Evolutionary conservation across 164 flowering plant species (phyloP).

Genomic region (grape (Vitis vinifera)): DNA sequence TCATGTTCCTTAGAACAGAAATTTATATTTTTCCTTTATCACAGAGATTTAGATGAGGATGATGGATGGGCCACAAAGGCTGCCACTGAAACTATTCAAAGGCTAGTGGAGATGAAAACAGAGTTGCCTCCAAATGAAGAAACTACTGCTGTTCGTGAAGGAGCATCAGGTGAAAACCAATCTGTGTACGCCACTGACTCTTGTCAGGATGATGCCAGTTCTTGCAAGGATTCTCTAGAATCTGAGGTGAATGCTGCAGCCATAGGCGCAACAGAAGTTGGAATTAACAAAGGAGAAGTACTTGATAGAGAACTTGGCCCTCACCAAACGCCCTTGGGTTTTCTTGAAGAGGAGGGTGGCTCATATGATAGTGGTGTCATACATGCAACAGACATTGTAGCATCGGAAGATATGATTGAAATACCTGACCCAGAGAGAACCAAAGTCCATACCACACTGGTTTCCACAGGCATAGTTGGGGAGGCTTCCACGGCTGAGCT

Average conservation of each 20-base stretch:
- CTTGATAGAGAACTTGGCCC: background rate
- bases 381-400: background rate
- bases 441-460: background rate
- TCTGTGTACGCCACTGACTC: slow-evolving; percentile 12
- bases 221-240: slow-evolving; percentile 10
- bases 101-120: slow-evolving; percentile 34
- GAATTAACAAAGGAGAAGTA: slow-evolving; percentile 1
- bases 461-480: background rate
- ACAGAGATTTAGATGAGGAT: slow-evolving; percentile 29
- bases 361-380: background rate
- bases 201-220: slow-evolving; percentile 19
- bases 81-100: slow-evolving; percentile 42
- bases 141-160: slow-evolving; percentile 4
- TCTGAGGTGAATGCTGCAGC: slow-evolving; percentile 14
- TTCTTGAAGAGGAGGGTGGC: slow-evolving; percentile 6
- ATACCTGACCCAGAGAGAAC: slow-evolving; percentile 1
- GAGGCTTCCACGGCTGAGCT: background rate
- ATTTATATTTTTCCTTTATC: background rate
- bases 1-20: background rate
- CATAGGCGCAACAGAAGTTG: slow-evolving; percentile 7
- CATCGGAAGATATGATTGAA: slow-evolving; percentile 6
- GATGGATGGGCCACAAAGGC: slow-evolving; percentile 35
- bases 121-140: slow-evolving; percentile 11
- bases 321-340: background rate
- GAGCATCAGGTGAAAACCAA: slow-evolving; percentile 2